Evolutionary conservation across 225 moss, liverwort and hornwort genomes (phyloP), one percentile per base, ranked within the genome.

Genomic region (Marchantia paleacea): DNA sequence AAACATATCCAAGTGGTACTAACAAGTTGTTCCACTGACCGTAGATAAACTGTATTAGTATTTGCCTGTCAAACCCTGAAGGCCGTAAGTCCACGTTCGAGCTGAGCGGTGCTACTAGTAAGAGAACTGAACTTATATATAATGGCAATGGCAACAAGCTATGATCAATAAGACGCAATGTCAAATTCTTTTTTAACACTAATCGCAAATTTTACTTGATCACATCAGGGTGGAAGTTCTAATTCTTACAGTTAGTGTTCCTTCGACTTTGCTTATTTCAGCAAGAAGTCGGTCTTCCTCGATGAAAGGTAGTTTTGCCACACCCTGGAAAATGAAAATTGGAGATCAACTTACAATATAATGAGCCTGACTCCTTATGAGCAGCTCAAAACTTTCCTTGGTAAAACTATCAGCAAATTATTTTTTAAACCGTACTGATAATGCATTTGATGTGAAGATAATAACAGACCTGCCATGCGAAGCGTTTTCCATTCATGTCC

Each of bases 401-500:
- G n/a, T n/a, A n/a, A n/a, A n/a, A n/a, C n/a, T n/a, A n/a, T n/a
- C n/a, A n/a, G n/a, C n/a, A n/a, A n/a, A n/a, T n/a, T n/a, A n/a
- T n/a, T n/a, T n/a, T n/a, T n/a, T n/a, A n/a, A n/a, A n/a, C n/a
- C n/a, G n/a, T 19, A 57, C 57, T 57, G 13, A 57, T 19, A 57
- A 13, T 57, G 57, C 57, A 57, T 12, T 57, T 0, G 31, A 14
- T 18, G 12, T 7, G 29, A 71, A 67, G 7, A 77, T 52, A 47
- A 19, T 5, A 58, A 22, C 68, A 66, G 82, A 97, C 97, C 94
- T 99, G 99, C 99, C 99, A 99, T 16, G 95, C 78, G 78, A 95
- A 99, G 73, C 99, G 89, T 84, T 95, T 99, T 80, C 99, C 99
- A 87, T 99, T 95, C 95, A 99, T 99, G 69, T 99, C 99, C 62